phyloP scores from a whole-genome alignment of 495 filamentous ascomycete genomes.

The Aspergillus asperescens region DNA sequence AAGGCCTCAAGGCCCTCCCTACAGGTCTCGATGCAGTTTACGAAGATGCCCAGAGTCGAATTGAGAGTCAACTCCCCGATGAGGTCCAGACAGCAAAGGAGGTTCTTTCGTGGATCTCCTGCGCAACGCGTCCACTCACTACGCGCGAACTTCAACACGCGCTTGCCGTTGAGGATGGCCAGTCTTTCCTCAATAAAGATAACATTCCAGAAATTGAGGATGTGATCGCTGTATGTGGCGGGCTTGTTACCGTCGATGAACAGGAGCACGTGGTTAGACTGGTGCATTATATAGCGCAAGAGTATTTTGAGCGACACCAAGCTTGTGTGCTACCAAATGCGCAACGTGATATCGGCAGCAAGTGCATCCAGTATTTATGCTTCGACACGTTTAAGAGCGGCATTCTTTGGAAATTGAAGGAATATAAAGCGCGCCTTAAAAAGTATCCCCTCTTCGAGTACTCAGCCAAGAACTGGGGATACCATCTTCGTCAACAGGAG shows the following conservation, averaged over 20 bases:
- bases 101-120: constrained; percentile 1
- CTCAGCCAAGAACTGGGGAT: neutral
- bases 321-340: neutral
- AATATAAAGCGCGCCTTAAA: neutral
- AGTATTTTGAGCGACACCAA: neutral
- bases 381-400: neutral
- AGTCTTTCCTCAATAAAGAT: neutral
- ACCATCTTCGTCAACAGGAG: neutral
- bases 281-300: neutral
- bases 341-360: neutral
- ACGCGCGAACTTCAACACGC: neutral
- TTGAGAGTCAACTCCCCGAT: neutral
- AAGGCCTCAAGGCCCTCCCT: neutral
- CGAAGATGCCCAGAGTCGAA: constrained; percentile 4
- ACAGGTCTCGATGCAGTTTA: constrained; percentile 5
- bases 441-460: neutral
- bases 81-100: neutral
- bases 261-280: neutral
- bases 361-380: neutral
- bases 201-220: neutral
- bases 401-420: neutral
- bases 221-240: neutral
- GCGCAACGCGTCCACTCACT: neutral
- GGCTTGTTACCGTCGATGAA: neutral
- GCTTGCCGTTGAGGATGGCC: neutral